These are phyloP conservation scores for Chalciporus sphaerocephalus DNA, from an alignment of 768 basidiomycete genomes.

Conservation along the genomic window DNA sequence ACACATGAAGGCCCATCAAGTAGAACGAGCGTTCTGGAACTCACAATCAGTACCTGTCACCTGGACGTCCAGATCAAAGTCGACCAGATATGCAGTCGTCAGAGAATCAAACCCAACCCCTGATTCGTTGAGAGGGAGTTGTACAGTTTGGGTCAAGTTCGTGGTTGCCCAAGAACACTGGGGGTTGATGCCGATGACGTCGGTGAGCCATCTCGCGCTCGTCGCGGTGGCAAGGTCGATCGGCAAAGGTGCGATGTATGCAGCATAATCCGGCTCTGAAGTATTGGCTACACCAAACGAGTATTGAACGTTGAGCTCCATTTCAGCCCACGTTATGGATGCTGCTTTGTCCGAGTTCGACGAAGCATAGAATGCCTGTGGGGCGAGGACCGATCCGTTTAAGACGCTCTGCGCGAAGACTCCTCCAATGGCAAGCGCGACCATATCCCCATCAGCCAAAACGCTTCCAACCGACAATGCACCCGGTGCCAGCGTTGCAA, in stretches of 20 bases:
- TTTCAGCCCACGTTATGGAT: constrained; percentile 23
- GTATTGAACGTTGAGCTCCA: constrained; percentile 23
- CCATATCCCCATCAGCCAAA: constrained; percentile 18
- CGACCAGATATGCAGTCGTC: constrained; percentile 12
- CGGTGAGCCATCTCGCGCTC: constrained; percentile 26
- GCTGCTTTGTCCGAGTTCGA: constrained; percentile 16
- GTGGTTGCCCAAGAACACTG: constrained; percentile 27
- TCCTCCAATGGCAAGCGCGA: constrained; percentile 24
- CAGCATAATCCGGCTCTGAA: constrained; percentile 14
- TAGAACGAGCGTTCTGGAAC: neutral
- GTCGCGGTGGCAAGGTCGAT: constrained; percentile 13
- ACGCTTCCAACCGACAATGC: constrained; percentile 19
- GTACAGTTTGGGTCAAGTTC: constrained; percentile 17
- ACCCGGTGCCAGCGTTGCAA: constrained; percentile 23
- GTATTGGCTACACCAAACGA: constrained; percentile 14
- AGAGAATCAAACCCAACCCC: neutral
- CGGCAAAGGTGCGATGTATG: constrained; percentile 21
- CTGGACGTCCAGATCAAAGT: constrained; percentile 18
- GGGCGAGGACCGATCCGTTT: constrained; percentile 4
- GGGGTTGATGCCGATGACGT: constrained; percentile 27
- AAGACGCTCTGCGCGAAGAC: constrained; percentile 20
- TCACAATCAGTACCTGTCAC: constrained; percentile 5
- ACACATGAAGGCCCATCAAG: neutral
- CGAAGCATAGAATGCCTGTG: constrained; percentile 3
- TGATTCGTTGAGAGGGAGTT: constrained; percentile 10